Conservation (phyloP, 1,284 basidiomycete species). For the Trametes polyzona region DNA sequence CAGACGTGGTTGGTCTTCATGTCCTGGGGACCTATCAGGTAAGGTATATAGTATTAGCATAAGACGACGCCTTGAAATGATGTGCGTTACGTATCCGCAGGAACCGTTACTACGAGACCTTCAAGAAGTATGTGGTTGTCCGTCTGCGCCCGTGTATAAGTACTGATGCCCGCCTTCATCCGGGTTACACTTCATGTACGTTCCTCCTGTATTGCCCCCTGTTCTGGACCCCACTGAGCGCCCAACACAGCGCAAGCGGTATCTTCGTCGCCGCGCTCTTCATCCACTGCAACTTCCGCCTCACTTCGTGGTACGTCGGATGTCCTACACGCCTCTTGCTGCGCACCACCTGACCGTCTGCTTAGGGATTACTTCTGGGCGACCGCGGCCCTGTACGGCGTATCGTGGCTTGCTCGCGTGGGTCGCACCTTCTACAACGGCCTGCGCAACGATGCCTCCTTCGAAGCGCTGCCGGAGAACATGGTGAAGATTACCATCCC, state of each 20-base stretch:
- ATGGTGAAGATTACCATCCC: slow-evolving; percentile 39
- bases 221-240: too few species aligned
- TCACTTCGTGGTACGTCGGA: slow-evolving; percentile 37
- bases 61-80: too few species aligned
- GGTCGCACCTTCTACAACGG: slow-evolving; percentile 38
- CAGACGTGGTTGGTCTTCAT: slow-evolving; percentile 29
- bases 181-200: slow-evolving; percentile 12
- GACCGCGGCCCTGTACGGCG: slow-evolving; percentile 38
- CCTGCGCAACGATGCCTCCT: slow-evolving; percentile 32
- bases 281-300: slow-evolving; percentile 40
- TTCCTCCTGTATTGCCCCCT: too few species aligned
- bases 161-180: not conserved
- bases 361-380: slow-evolving; percentile 43
- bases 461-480: slow-evolving; percentile 37
- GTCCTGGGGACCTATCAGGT: slow-evolving; percentile 37
- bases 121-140: slow-evolving; percentile 43
- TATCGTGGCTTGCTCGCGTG: slow-evolving; percentile 38
- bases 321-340: too few species aligned
- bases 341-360: not conserved
- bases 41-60: too few species aligned
- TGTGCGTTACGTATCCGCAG: slow-evolving; percentile 25
- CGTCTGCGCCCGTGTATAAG: slow-evolving; percentile 8
- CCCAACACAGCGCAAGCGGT: slow-evolving; percentile 31
- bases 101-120: slow-evolving; percentile 43
- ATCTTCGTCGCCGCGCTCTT: slow-evolving; percentile 42